These are phyloP conservation scores for Psidium friedrichsthalianum DNA, from an alignment of 345 rosid genomes.

Conservation along the genomic window DNA sequence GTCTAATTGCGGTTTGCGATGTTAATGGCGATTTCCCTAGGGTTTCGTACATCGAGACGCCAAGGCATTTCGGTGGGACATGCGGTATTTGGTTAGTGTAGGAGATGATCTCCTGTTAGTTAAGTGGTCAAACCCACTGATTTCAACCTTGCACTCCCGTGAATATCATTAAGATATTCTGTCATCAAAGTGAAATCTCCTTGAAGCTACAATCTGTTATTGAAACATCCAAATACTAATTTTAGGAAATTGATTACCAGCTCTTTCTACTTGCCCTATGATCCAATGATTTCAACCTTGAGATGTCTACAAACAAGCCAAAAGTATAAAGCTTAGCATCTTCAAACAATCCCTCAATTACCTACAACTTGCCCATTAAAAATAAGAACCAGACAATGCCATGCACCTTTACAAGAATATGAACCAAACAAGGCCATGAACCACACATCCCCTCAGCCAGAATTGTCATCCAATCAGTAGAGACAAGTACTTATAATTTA, in stretches of 20 bases:
- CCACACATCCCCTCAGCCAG: background rate
- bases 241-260: background rate
- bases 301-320: background rate
- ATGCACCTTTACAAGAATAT: no score
- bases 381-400: background rate
- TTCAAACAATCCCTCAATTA: background rate
- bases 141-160: no score
- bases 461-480: background rate
- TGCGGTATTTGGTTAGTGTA: constrained; percentile 40
- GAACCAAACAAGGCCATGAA: background rate
- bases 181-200: background rate
- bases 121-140: no score
- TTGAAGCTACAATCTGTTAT: background rate
- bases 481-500: background rate
- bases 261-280: background rate
- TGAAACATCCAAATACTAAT: background rate
- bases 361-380: background rate
- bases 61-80: constrained; percentile 19
- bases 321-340: background rate
- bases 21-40: constrained; percentile 8
- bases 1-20: constrained; percentile 26
- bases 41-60: constrained; percentile 19
- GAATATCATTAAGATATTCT: background rate
- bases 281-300: background rate
- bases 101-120: constrained; percentile 36